These are phyloP conservation scores for Kwoniella botswanensis DNA, from an alignment of 768 basidiomycete species.

Conservation along the genomic window DNA sequence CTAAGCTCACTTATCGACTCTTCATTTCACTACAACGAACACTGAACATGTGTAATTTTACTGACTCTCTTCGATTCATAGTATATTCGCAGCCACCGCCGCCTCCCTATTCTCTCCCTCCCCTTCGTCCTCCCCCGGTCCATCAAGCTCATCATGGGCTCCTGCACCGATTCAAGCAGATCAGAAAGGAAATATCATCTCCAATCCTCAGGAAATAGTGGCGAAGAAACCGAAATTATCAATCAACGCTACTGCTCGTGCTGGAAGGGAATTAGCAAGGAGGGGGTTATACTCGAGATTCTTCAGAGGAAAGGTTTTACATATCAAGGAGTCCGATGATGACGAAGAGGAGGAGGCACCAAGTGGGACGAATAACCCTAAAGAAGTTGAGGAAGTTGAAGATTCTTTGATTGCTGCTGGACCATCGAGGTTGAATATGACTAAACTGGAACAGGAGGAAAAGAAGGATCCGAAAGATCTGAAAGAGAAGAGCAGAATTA, in stretches of 20 bases:
- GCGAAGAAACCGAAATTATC: constrained; percentile 57
- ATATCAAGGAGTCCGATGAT: constrained; percentile 46
- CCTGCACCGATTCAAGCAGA: constrained; percentile 29
- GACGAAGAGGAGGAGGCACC: background rate
- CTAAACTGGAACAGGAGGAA: background rate
- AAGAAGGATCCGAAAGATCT: background rate
- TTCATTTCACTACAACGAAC: no score
- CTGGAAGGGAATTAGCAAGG: constrained; percentile 79
- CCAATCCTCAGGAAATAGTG: constrained; percentile 7
- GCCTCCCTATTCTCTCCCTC: constrained; percentile 71
- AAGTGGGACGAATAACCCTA: constrained; percentile 4
- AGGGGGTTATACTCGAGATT: constrained; percentile 78
- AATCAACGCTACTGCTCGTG: constrained; percentile 56
- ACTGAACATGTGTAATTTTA: no score
- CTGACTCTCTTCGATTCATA: constrained; percentile 49
- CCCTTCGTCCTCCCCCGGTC: constrained; percentile 62
- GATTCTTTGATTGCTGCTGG: background rate
- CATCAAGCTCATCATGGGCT: constrained; percentile 69
- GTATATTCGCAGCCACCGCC: constrained; percentile 80
- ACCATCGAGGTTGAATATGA: background rate
- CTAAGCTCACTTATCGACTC: background rate
- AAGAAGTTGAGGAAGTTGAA: constrained; percentile 1
- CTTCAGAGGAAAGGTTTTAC: constrained; percentile 65
- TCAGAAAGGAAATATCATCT: constrained; percentile 10
- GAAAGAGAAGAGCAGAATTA: background rate